phyloP scores from a whole-genome alignment of 371 early-diverging fungal species.

The Rhizopus arrhizus region DNA sequence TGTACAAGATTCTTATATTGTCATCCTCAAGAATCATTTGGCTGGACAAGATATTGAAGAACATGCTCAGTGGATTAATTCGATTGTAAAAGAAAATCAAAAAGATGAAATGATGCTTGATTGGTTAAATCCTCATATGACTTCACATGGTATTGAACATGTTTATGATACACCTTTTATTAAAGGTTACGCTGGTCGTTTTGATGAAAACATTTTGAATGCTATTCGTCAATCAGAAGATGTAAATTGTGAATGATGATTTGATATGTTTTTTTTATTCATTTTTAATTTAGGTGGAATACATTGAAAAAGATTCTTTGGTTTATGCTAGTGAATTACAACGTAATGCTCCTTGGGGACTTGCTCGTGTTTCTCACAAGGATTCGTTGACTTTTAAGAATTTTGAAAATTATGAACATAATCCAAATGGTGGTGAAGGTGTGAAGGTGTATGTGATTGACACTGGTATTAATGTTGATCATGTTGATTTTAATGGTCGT shows the following conservation, averaged over 20 bases:
- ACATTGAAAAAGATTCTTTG: constrained; percentile 86
- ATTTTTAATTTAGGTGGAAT: constrained; percentile 74
- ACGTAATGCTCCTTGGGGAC: constrained; percentile 87
- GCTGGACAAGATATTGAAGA: constrained; percentile 22
- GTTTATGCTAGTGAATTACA: constrained; percentile 75
- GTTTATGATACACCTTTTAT: constrained; percentile 72
- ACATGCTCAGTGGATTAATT: constrained; percentile 40
- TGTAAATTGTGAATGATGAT: no score
- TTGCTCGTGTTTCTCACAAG: constrained; percentile 88
- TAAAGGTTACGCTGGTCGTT: constrained; percentile 82
- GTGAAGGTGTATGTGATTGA: constrained; percentile 91
- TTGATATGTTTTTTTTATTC: no score
- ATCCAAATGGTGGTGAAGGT: constrained; percentile 75
- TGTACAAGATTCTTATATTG: constrained; percentile 82
- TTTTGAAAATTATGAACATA: constrained; percentile 77
- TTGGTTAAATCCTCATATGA: constrained; percentile 31
- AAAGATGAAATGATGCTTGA: constrained; percentile 6
- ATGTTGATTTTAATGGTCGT: constrained; percentile 89
- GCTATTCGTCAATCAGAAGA: constrained; percentile 68
- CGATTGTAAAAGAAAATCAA: constrained; percentile 14
- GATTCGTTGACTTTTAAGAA: constrained; percentile 59
- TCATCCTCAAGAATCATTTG: constrained; percentile 75
- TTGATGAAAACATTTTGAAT: constrained; percentile 67
- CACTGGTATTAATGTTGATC: constrained; percentile 85
- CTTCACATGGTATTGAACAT: constrained; percentile 65